phyloP scores from a whole-genome alignment of 2,329 filamentous ascomycete genomes.

The Hymenoscyphus albidus region DNA sequence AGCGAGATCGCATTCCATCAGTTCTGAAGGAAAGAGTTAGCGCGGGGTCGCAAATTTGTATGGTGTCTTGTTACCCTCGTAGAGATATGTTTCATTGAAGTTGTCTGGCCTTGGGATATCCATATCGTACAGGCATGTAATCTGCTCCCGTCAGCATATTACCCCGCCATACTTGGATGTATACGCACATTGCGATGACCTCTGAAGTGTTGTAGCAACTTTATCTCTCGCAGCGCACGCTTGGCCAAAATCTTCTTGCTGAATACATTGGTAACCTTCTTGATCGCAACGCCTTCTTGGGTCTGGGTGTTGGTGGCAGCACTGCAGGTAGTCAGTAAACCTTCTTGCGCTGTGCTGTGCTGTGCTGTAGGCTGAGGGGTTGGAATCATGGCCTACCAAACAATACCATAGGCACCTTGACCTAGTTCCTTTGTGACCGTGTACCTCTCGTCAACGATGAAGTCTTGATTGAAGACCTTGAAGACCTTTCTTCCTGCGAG shows the following conservation, averaged over 20 bases:
- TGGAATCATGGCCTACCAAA: constrained; percentile 64
- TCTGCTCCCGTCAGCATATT: constrained; percentile 55
- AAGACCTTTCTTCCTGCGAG: constrained; percentile 76
- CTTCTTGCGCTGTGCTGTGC: constrained; percentile 8
- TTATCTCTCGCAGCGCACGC: constrained; percentile 95
- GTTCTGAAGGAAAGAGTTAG: constrained; percentile 53
- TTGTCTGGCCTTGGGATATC: constrained; percentile 95
- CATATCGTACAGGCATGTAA: constrained; percentile 99
- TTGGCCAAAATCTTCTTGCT: constrained; percentile 99
- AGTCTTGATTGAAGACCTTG: constrained; percentile 99
- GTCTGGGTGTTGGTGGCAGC: constrained; percentile 89
- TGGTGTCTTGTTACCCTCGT: constrained; percentile 65
- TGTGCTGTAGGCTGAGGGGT: constrained; percentile 9
- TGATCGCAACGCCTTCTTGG: constrained; percentile 93
- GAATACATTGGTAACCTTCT: constrained; percentile 99
- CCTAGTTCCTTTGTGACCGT: constrained; percentile 98
- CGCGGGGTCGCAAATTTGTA: not conserved
- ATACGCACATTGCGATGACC: constrained; percentile 75
- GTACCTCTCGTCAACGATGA: constrained; percentile 96
- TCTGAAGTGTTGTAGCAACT: constrained; percentile 95
- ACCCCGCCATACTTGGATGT: not conserved
- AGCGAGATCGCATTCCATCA: constrained; percentile 98
- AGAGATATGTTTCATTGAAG: constrained; percentile 99
- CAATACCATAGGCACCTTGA: constrained; percentile 97
- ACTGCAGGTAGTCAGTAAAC: constrained; percentile 45